These are phyloP conservation scores for Ogataea pilisensis DNA, from an alignment of 805 yeast genomes.

Conservation along the genomic window DNA sequence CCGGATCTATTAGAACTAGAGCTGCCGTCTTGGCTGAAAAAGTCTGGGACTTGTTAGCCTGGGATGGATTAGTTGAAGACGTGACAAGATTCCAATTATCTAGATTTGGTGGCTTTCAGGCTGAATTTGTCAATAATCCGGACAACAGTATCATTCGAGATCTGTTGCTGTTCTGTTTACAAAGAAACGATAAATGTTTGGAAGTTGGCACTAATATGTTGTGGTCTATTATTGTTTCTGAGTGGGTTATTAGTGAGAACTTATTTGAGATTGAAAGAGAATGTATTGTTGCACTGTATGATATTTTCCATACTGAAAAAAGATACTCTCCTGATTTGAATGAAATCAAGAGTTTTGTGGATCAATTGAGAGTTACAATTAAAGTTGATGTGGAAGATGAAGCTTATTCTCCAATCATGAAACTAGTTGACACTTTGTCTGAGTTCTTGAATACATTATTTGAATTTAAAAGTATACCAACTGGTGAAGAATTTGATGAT, in stretches of 20 bases:
- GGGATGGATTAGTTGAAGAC: slow-evolving; percentile 54
- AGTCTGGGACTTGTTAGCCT: slow-evolving; percentile 74
- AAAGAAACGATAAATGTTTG: slow-evolving; percentile 58
- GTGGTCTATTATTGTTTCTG: slow-evolving; percentile 70
- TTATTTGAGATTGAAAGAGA: slow-evolving; percentile 60
- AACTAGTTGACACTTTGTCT: slow-evolving; percentile 49
- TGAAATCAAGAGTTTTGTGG: slow-evolving; percentile 54
- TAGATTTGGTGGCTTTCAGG: slow-evolving; percentile 68
- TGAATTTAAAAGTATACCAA: slow-evolving; percentile 71
- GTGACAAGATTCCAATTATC: slow-evolving; percentile 53
- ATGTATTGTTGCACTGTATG: slow-evolving; percentile 59
- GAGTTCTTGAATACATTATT: slow-evolving; percentile 62
- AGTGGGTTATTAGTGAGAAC: slow-evolving; percentile 54
- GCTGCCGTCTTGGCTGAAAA: slow-evolving; percentile 51
- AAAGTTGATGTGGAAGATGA: slow-evolving; percentile 62
- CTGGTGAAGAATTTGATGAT: slow-evolving; percentile 79
- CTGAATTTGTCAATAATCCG: slow-evolving; percentile 49
- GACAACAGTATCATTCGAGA: slow-evolving; percentile 61
- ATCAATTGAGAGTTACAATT: slow-evolving; percentile 44
- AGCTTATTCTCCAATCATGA: slow-evolving; percentile 46
- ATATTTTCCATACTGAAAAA: slow-evolving; percentile 51
- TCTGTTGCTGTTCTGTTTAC: slow-evolving; percentile 64
- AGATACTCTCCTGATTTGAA: slow-evolving; percentile 48
- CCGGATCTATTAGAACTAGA: slow-evolving; percentile 59
- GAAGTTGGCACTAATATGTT: slow-evolving; percentile 59